Percentiles rank a stretch among this genome's conserved stretches.
Evolutionary conservation across 2,329 filamentous ascomycete species (phyloP).

Genomic region (Fusarium coffeatum): DNA sequence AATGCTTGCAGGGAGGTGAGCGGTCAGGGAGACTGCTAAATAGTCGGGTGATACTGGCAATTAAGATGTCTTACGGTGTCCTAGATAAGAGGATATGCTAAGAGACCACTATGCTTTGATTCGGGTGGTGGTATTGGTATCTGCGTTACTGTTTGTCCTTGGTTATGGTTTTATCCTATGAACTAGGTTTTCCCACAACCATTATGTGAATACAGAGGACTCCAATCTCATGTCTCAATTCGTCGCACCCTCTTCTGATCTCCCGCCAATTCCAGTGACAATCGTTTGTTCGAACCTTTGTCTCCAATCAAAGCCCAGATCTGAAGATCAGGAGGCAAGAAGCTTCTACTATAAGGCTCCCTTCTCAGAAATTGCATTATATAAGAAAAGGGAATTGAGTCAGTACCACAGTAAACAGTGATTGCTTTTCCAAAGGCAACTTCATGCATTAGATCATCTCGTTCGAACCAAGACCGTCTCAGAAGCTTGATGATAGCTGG

Average conservation of each 20-base stretch:
- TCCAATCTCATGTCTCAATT: neutral
- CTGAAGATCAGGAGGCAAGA: neutral
- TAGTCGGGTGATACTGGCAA: too few relatives aligned
- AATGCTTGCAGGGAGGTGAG: too few relatives aligned
- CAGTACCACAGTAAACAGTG: constrained; percentile 5
- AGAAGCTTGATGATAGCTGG: neutral
- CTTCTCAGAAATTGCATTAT: neutral
- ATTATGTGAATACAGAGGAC: too few relatives aligned
- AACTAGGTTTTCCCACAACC: too few relatives aligned
- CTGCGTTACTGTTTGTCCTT: too few relatives aligned
- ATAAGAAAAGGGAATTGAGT: neutral
- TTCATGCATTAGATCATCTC: neutral
- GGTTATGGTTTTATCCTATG: too few relatives aligned
- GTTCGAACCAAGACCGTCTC: constrained; percentile 3
- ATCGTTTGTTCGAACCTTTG: neutral
- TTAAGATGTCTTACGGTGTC: too few relatives aligned
- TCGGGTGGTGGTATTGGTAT: too few relatives aligned
- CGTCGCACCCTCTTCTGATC: neutral
- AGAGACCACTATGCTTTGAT: too few relatives aligned
- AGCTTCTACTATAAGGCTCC: rapidly evolving
- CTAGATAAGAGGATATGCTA: too few relatives aligned
- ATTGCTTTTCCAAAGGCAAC: constrained; percentile 3
- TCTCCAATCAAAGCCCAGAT: neutral
- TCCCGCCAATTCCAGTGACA: neutral
- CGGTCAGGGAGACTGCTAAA: too few relatives aligned